phyloP scores from a whole-genome alignment of 257 asterid genomes.

The Solanum bukasovii region DNA sequence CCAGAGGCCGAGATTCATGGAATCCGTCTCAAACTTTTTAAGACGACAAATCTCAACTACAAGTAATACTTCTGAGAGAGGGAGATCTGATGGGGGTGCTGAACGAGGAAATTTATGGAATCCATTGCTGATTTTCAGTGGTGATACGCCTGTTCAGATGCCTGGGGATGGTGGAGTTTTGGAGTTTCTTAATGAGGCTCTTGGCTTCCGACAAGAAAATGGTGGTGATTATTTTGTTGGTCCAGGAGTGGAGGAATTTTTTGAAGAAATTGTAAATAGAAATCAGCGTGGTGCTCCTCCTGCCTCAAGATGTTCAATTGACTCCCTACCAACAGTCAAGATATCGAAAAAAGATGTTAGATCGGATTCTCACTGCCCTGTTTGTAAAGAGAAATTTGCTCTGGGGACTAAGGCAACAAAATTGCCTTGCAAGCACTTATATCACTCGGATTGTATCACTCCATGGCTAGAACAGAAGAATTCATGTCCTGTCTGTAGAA shows the following conservation, averaged over 20 bases:
- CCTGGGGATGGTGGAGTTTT: slow-evolving; percentile 59
- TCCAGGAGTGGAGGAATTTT: slow-evolving; percentile 78
- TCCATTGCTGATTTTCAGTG: slow-evolving; percentile 70
- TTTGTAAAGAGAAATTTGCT: slow-evolving; percentile 75
- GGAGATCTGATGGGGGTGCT: slow-evolving; percentile 6
- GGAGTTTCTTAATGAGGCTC: slow-evolving; percentile 71
- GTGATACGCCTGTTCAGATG: slow-evolving; percentile 67
- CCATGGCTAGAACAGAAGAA: slow-evolving; percentile 80
- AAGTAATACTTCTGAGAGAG: slow-evolving; percentile 19
- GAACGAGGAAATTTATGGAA: slow-evolving; percentile 46
- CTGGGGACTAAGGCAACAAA: slow-evolving; percentile 56
- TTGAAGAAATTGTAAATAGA: slow-evolving; percentile 44
- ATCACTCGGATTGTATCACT: slow-evolving; percentile 73
- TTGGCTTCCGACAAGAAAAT: slow-evolving; percentile 65
- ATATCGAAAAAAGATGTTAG: slow-evolving; percentile 69
- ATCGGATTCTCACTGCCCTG: slow-evolving; percentile 66
- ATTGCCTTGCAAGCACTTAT: slow-evolving; percentile 74
- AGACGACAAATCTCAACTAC: slow-evolving; percentile 48
- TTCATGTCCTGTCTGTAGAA: slow-evolving; percentile 87
- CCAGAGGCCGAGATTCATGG: slow-evolving; percentile 74
- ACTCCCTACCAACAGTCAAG: slow-evolving; percentile 61
- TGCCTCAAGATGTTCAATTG: slow-evolving; percentile 60
- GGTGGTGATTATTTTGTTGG: slow-evolving; percentile 86
- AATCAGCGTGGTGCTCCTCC: slow-evolving; percentile 63
- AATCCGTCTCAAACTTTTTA: slow-evolving; percentile 56